Base-by-base conservation (phyloP, 176 grass and related monocot genomes). In the Raddia distichophylla region DNA sequence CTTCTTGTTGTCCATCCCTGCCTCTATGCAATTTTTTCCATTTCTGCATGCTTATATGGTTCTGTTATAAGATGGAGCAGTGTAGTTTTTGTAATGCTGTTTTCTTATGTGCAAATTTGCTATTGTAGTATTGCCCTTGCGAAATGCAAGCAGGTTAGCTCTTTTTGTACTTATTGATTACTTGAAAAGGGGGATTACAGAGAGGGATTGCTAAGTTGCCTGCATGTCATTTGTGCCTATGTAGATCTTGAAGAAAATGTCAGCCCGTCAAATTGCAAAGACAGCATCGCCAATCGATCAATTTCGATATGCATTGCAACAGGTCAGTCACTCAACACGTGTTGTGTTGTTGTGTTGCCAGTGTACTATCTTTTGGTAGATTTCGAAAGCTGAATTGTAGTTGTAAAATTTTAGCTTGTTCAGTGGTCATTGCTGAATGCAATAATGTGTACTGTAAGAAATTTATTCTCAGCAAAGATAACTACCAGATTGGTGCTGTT, bases 221-320 rank as follows among this genome's bases (percentile, higher is more conserved):
- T 35, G 10, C 34, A 46, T 77, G 56, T 10, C 43, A 54, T 83
- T 75, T 82, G 12, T 73, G 34, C 60, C 35, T 51, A 32, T 79
- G 46, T 76, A 99, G 97, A 91, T 93, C 10, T 77, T 99, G 87
- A 99, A 96, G 82, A 96, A 93, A 87, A 76, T 90, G 18, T 95
- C 91, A 0, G 89, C 97, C 4, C 91, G 64, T 14, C 93, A 99
- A 86, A 82, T 96, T 67, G 87, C 91, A 27, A 96, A 93, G 78
- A 93, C 89, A 69, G 91, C 97, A 74, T 91, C 93, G 11, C 97
- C 91, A 0, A 61, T 99, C 40, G 85, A 99, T 82, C 89, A 96
- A 91, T 86, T 99, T 79, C 86, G 91, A 45, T 85, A 90, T 74
- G 88, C 83, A 16, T 48, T 99, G 71, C 91, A 99, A 88, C 97